Evolutionary conservation across 2,329 filamentous ascomycete species (phyloP).

Genomic region (Fusarium equiseti): DNA sequence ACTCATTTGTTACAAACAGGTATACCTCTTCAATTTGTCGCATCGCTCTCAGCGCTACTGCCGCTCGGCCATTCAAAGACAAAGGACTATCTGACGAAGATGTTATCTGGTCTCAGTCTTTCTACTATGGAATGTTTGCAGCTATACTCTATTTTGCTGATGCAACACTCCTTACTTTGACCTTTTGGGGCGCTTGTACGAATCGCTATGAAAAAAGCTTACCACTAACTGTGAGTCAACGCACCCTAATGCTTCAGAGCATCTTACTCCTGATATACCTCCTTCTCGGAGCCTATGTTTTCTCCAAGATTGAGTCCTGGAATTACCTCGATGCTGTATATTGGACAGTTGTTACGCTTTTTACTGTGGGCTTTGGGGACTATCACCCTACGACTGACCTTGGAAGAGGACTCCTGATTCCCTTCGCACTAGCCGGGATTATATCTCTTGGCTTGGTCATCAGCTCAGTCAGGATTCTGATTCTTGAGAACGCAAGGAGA

Average conservation of each 20-base stretch:
- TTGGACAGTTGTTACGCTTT: conserved; percentile 3
- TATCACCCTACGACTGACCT: background rate
- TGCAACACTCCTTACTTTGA: background rate
- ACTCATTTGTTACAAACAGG: background rate
- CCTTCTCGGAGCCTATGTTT: background rate
- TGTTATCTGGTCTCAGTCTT: background rate
- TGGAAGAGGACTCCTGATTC: background rate
- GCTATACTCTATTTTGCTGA: conserved; percentile 1
- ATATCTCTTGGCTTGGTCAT: conserved; percentile 3
- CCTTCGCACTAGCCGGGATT: background rate
- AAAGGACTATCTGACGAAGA: background rate
- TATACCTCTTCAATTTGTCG: background rate
- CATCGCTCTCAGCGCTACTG: background rate
- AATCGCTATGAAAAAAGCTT: background rate
- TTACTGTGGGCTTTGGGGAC: conserved; percentile 4
- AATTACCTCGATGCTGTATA: background rate
- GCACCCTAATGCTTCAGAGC: background rate
- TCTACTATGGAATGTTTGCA: conserved; percentile 1
- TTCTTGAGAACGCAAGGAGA: background rate
- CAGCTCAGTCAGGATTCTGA: background rate
- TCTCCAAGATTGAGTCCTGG: background rate
- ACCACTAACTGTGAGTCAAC: background rate
- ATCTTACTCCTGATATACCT: conserved; percentile 2
- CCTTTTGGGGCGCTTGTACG: background rate
- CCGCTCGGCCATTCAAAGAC: background rate